Base-by-base conservation (phyloP, 2,329 filamentous ascomycete species). In the Rhytidhysteron rufulum region DNA sequence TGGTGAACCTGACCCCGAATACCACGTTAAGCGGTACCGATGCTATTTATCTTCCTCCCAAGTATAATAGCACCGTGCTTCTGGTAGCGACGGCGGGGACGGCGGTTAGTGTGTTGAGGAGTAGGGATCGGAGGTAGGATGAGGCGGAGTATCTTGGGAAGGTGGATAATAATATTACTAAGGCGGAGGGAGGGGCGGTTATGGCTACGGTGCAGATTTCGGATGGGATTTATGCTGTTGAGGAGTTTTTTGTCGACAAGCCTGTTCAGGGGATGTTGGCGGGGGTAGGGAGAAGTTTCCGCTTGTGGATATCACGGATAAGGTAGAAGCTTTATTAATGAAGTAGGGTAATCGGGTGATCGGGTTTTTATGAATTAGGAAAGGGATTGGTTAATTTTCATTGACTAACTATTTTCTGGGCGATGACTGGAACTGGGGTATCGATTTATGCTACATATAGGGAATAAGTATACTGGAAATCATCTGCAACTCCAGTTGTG, bases 241-340 rank as follows among this genome's bases (percentile, higher is more conserved):
- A 42, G 7, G 50, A 48, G 35, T 44, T 42, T 33, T 50, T 53
- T 44, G 50, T 43, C 13, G 50, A 53, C 38, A 27, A 27, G 46
- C 41, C 30, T 42, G 48, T 9, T 44, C 46, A 6, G 47, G 48
- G 13, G 47, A 39, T 17, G 48, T 45, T 16, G 50, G 50, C 5
- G n/a, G n/a, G n/a, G 39, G 32, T 15, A 44, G 50, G 34, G 37
- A n/a, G 6, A 34, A 42, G 13, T 53, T 49, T 31, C 21, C 40
- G 24, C 43, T 50, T 39, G 37, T 45, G 20, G 47, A 50, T 35
- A 42, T 50, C 31, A 41, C 47, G 27, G 38, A 27, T 13, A 19
- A 44, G n/a, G 32, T 49, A 10, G 47, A 46, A 17, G 25, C 15
- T 4, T 24, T 48, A 29, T 21, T 48, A 22, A 36, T 34, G 33